Evolutionary conservation across 2,329 filamentous ascomycete species (phyloP).

Genomic region (Didymella pomorum): DNA sequence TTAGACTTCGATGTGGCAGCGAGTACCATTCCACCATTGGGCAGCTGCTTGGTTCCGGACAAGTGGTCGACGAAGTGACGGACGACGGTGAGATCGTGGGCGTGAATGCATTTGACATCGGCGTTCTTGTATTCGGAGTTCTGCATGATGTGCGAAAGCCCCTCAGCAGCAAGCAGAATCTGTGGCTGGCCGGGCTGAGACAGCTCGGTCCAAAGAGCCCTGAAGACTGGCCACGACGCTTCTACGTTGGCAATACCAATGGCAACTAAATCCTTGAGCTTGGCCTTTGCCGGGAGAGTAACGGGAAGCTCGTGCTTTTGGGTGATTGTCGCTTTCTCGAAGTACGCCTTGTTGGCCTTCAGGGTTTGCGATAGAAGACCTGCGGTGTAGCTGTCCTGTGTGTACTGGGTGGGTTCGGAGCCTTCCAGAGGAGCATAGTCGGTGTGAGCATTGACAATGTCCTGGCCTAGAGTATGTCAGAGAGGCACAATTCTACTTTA

Average conservation of each 20-base stretch:
- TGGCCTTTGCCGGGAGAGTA: conserved; percentile 64
- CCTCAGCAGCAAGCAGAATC: conserved; percentile 80
- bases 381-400: conserved; percentile 80
- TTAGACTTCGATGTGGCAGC: conserved; percentile 79
- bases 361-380: conserved; percentile 76
- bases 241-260: conserved; percentile 77
- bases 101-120: conserved; percentile 77
- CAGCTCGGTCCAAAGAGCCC: conserved; percentile 83
- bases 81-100: conserved; percentile 82
- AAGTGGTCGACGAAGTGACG: conserved; percentile 78
- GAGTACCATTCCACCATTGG: conserved; percentile 81
- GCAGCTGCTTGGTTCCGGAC: conserved; percentile 54
- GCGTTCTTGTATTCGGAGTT: conserved; percentile 77
- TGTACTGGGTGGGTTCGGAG: conserved; percentile 65
- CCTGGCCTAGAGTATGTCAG: conserved; percentile 68
- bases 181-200: conserved; percentile 64
- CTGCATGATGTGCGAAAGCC: conserved; percentile 81
- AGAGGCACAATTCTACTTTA: not conserved
- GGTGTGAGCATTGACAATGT: conserved; percentile 80
- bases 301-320: conserved; percentile 66
- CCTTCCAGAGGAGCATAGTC: conserved; percentile 77
- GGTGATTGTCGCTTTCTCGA: conserved; percentile 63
- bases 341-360: conserved; percentile 73
- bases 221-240: conserved; percentile 80
- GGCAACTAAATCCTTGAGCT: conserved; percentile 72